phyloP scores from a whole-genome alignment of 768 basidiomycete species.

The Nevesoporus exiguus region DNA sequence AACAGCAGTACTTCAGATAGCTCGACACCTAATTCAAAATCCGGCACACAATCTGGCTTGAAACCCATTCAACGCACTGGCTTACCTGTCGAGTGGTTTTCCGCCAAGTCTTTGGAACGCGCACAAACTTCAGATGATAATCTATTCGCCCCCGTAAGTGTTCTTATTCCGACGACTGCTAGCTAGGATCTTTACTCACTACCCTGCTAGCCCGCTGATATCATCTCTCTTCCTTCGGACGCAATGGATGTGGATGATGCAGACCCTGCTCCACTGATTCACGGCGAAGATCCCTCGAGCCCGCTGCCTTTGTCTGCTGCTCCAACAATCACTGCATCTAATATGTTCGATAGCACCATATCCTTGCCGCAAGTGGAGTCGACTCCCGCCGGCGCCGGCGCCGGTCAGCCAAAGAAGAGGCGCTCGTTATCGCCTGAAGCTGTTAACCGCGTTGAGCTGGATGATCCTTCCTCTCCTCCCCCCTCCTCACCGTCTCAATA shows the following conservation, averaged over 20 bases:
- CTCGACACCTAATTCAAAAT: constrained; percentile 25
- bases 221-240: constrained; percentile 47
- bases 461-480: constrained; percentile 47
- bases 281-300: constrained; percentile 32
- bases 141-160: constrained; percentile 29
- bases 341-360: constrained; percentile 58
- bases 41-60: constrained; percentile 36
- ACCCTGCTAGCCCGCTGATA: constrained; percentile 30
- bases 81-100: constrained; percentile 61
- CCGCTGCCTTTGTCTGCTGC: constrained; percentile 46
- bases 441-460: constrained; percentile 36
- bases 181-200: constrained; percentile 12
- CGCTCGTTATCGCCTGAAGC: constrained; percentile 58
- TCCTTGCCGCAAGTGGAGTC: constrained; percentile 47
- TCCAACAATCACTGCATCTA: constrained; percentile 52
- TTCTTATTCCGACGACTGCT: not conserved
- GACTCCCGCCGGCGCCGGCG: constrained; percentile 34
- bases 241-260: constrained; percentile 88
- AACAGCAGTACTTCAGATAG: constrained; percentile 43
- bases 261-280: constrained; percentile 50
- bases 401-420: constrained; percentile 48
- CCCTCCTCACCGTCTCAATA: constrained; percentile 46
- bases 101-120: constrained; percentile 20
- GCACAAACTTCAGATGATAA: constrained; percentile 25
- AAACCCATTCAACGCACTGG: constrained; percentile 62